Percentiles rank a stretch among this genome's conserved stretches.
Evolutionary conservation across 192 early-diverging fungal genomes (phyloP).

Genomic region (Coemansia sp.): DNA sequence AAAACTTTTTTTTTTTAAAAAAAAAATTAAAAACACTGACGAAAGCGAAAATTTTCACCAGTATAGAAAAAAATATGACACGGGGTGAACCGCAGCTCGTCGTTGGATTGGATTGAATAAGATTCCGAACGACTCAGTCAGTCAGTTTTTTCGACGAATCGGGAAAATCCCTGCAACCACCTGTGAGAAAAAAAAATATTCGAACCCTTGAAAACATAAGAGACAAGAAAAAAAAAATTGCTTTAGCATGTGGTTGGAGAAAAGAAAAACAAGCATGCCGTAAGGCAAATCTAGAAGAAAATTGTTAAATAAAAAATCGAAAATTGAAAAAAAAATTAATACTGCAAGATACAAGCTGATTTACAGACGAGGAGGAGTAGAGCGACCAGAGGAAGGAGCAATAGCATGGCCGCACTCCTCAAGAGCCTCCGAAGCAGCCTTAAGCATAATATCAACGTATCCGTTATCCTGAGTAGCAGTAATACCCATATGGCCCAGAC

Average conservation of each 20-base stretch:
- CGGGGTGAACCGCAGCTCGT: conserved; percentile 26
- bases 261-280: too few relatives aligned
- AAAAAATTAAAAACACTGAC: background rate
- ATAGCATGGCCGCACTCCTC: conserved; percentile 48
- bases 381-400: conserved; percentile 21
- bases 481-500: conserved; percentile 88
- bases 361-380: conserved; percentile 46
- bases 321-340: background rate
- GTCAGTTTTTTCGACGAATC: background rate
- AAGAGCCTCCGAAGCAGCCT: conserved; percentile 63
- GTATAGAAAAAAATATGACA: background rate
- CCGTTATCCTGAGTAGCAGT: conserved; percentile 70
- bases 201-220: too few relatives aligned
- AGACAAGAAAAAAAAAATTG: background rate
- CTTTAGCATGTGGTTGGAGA: too few relatives aligned
- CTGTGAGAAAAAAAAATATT: conserved; percentile 1
- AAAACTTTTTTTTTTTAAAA: background rate
- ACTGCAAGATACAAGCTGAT: too few relatives aligned
- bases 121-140: conserved; percentile 3
- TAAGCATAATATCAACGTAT: conserved; percentile 67
- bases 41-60: conserved; percentile 1
- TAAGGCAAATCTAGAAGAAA: too few relatives aligned
- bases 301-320: background rate
- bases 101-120: background rate
- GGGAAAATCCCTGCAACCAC: background rate